Evolutionary conservation across 2,329 filamentous ascomycete species (phyloP).

Genomic region (Xylariaceae sp.): DNA sequence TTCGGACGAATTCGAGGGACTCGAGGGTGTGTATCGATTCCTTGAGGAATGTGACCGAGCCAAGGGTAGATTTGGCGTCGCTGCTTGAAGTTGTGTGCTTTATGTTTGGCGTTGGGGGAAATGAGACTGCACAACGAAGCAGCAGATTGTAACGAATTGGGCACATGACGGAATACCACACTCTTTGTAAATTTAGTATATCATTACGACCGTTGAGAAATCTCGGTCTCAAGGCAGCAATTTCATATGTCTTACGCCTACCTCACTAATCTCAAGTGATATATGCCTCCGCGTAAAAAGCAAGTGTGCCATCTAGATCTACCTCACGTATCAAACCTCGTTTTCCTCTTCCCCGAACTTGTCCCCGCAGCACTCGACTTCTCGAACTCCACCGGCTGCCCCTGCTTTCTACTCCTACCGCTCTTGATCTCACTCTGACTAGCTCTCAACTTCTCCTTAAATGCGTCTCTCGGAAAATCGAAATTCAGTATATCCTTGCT

Average conservation of each 20-base stretch:
- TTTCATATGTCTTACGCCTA: slow-evolving; percentile 13
- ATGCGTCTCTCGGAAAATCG: slow-evolving; percentile 55
- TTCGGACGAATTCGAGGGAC: slow-evolving; percentile 51
- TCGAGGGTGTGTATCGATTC: slow-evolving; percentile 58
- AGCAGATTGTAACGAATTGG: background rate
- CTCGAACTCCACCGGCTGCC: slow-evolving; percentile 50
- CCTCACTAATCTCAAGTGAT: background rate
- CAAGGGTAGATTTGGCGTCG: slow-evolving; percentile 4
- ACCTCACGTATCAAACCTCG: slow-evolving; percentile 36
- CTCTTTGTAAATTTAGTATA: slow-evolving; percentile 15
- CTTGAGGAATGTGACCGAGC: slow-evolving; percentile 55
- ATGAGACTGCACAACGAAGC: background rate
- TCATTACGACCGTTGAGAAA: background rate
- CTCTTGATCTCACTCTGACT: slow-evolving; percentile 45
- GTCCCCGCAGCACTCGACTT: slow-evolving; percentile 29
- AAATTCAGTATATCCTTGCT: slow-evolving; percentile 50
- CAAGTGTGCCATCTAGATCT: no score
- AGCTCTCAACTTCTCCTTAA: slow-evolving; percentile 47
- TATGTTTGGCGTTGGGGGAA: slow-evolving; percentile 5
- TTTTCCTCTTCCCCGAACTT: slow-evolving; percentile 32
- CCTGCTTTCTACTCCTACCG: slow-evolving; percentile 44
- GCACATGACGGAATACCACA: slow-evolving; percentile 15
- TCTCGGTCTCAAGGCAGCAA: slow-evolving; percentile 3
- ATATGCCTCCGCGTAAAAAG: no score
- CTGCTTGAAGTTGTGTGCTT: slow-evolving; percentile 4